A percentile compares a stretch with the other conserved stretches of the same genome.
Conservation (phyloP, 305 asterid genomes). For the Salvia sclarea region DNA sequence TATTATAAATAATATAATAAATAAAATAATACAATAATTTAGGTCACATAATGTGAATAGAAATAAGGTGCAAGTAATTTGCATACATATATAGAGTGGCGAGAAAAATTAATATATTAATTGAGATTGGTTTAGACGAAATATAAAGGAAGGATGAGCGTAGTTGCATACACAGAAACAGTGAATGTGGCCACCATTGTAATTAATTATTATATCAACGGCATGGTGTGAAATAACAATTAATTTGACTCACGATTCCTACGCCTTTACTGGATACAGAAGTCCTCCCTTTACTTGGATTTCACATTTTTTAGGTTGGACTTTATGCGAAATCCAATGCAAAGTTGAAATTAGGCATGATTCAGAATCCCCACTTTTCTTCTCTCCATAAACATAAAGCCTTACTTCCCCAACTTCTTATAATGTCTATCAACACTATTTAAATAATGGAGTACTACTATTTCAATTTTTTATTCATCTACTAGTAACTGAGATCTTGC, state of each 20-base stretch:
- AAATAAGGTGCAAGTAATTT: too few relatives aligned
- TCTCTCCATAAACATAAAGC: neutral
- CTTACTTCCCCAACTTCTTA: neutral
- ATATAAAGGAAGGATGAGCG: neutral
- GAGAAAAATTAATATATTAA: too few relatives aligned
- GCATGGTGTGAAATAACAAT: conserved; percentile 15
- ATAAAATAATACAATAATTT: too few relatives aligned
- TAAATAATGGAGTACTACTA: too few relatives aligned
- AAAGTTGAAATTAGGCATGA: conserved; percentile 12
- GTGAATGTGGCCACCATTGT: neutral
- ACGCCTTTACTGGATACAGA: neutral
- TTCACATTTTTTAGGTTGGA: conserved; percentile 28
- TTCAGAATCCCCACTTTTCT: neutral
- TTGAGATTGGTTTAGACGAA: too few relatives aligned
- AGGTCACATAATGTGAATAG: too few relatives aligned
- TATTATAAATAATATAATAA: too few relatives aligned
- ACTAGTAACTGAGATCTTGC: neutral
- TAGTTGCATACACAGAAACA: neutral
- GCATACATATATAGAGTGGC: too few relatives aligned
- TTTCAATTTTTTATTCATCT: too few relatives aligned
- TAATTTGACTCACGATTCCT: conserved; percentile 23
- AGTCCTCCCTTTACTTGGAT: neutral
- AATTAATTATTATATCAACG: neutral
- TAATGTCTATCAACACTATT: neutral
- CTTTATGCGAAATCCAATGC: conserved; percentile 19